Evolutionary conservation across 1,139 yeast genomes (phyloP), one percentile per base, ranked within the genome.

Genomic region (Meyerozyma smithsonii): DNA sequence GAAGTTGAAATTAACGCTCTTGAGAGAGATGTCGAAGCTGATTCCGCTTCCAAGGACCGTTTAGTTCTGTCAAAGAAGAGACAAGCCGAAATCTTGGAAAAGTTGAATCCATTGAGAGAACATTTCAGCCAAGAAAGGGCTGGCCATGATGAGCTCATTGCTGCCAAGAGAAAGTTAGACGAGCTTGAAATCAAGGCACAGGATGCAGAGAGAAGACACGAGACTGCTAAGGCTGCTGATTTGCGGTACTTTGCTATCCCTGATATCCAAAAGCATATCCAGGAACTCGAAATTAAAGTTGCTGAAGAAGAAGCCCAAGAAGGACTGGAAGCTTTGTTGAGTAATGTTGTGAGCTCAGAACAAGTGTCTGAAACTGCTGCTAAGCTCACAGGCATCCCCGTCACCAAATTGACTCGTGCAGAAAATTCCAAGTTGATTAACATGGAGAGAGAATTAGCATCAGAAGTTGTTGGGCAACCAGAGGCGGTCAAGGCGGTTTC

Each of bases 281-380:
- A 69, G 39, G 79, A 77, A 49, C 73, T 90, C 46, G 98, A 92
- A 62, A 59, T 70, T 38, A 71, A 81, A 57, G 90, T 84, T 34
- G 84, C 85, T 32, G 90, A 84, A 55, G 84, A 79, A 48, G 81
- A 77, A 46, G 73, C 77, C 36, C 49, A 51, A 42, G 77, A 81
- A 6, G 80, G 79, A 34, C 61, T 78, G 32, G 81, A 81, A 42
- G 68, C 82, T 15, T 69, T 92, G 74, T 77, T 88, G 45, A 84
- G 79, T 54, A 95, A 92, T 59, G 92, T 88, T 41, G 99, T 92
- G 42, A 92, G 92, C 42, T 70, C 94, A 16, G 97, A 92, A 44
- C 90, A 89, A 51, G 94, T 92, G 52, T 87, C 97, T 23, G 97
- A 92, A 63, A 92, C 97, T 23, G 97, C 97, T 21, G 97, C 98